phyloP scores from a whole-genome alignment of 352 stramenopile species.

The Blastocystis sp. region DNA sequence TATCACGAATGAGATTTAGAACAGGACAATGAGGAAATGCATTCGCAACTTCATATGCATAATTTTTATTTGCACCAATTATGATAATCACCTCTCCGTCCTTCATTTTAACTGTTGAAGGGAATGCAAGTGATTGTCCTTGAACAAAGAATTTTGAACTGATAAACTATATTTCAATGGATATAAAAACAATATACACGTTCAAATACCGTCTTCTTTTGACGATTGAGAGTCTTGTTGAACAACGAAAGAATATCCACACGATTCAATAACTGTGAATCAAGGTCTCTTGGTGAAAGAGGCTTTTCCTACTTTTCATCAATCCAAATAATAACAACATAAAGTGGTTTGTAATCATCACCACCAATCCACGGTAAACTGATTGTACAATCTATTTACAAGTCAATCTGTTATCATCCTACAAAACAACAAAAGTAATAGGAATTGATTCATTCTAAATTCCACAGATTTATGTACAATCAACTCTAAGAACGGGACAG shows the following conservation, averaged over 20 bases:
- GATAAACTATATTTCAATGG: neutral
- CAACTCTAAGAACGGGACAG: too few species aligned
- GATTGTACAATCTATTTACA: too few species aligned
- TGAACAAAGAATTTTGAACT: neutral
- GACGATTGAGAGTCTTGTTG: slow-evolving; percentile 10
- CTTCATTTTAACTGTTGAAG: neutral
- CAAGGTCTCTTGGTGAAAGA: neutral
- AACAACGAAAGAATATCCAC: slow-evolving; percentile 24
- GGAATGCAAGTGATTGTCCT: neutral
- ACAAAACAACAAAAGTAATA: too few species aligned
- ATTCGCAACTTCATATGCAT: neutral
- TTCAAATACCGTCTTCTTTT: neutral
- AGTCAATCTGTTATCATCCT: too few species aligned
- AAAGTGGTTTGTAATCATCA: too few species aligned
- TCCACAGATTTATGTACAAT: too few species aligned
- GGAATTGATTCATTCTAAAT: too few species aligned
- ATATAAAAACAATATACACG: neutral
- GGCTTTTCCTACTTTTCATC: too few species aligned
- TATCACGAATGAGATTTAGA: neutral
- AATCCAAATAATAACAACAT: too few species aligned
- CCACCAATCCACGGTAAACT: too few species aligned
- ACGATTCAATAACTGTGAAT: neutral
- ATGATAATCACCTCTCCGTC: neutral
- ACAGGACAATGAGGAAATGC: neutral
- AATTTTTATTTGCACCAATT: neutral